Conservation (phyloP, 106 monocot species). For the Dendrobium huoshanense region DNA sequence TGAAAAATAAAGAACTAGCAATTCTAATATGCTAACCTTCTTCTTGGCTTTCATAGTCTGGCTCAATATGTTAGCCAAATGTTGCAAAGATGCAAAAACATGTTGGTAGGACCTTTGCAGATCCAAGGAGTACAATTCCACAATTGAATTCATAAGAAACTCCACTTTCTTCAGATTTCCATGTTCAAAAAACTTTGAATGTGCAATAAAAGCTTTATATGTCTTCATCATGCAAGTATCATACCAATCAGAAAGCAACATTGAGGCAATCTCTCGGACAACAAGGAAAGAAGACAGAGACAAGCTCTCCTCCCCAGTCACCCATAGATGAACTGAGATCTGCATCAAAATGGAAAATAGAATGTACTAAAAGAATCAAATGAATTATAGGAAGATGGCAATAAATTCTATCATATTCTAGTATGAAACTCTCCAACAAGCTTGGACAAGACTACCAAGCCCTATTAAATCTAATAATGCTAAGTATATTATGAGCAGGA, state of each 20-base stretch:
- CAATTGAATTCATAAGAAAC: conserved; percentile 40
- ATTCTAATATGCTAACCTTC: conserved; percentile 40
- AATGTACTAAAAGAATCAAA: background rate
- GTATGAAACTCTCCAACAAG: background rate
- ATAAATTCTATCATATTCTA: background rate
- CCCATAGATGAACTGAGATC: conserved; percentile 75
- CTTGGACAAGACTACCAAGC: background rate
- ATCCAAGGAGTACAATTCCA: conserved; percentile 72
- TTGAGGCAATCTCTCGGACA: conserved; percentile 40
- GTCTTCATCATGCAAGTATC: conserved; percentile 45
- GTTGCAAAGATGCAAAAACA: conserved; percentile 41
- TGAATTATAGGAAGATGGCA: background rate
- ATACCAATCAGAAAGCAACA: conserved; percentile 31
- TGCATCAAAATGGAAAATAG: conserved; percentile 29
- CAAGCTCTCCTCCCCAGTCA: conserved; percentile 68
- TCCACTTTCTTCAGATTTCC: conserved; percentile 46
- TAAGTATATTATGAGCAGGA: background rate
- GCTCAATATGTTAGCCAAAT: conserved; percentile 43
- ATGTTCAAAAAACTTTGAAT: conserved; percentile 61
- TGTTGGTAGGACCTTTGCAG: conserved; percentile 46
- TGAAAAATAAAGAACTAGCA: background rate
- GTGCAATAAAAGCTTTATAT: conserved; percentile 49
- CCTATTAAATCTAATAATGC: background rate
- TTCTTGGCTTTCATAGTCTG: conserved; percentile 50
- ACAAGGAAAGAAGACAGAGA: conserved; percentile 59